Base-by-base conservation (phyloP, 2,329 filamentous ascomycete genomes). In the Lanzia echinophila region DNA sequence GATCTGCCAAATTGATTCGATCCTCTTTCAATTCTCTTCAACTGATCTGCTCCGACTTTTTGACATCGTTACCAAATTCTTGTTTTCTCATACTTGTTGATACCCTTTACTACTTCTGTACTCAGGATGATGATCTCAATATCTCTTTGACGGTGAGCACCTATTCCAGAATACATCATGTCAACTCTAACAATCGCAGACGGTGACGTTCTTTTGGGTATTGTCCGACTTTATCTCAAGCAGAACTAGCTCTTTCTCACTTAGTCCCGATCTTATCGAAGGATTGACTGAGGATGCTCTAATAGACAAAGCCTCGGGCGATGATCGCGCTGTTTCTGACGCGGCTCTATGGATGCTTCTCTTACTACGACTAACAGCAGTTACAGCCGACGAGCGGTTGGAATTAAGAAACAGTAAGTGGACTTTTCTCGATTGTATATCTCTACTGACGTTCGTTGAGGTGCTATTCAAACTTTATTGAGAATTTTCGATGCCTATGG, bases 181-280 rank as follows among this genome's bases (percentile, higher is more conserved):
- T 34, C 64, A 50, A 51, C 31, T 31, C 63, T 51, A 48, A 56
- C 36, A 28, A 33, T 46, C 20, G 3, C 48, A 89, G 82, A 94
- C 91, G 1, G 88, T 96, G 8, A 96, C 92, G 0, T 94, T 95
- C 66, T 95, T 96, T 69, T 96, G 91, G 90, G 91, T 92, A 51
- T 80, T 96, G 7, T 96, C 92, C 0, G 91, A 96, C 68, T 94
- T 91, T 59, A 75, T 97, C 4, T 84, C 82, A 1, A 72, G 76
- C 3, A 81, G 79, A 60, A 81, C 77, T 51, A 75, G 75, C 55
- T 74, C 77, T 0, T 77, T 85, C 43, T 75, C 78, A 1, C 79
- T 86, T 32, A 83, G 78, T 0, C 72, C 77, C 42, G 75, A 77
- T 48, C 74, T 84, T 56, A 75, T 84, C 53, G 70, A 75, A 43